These are phyloP conservation scores for Oryza longistaminata DNA, from an alignment of 176 grass and related monocot genomes.

Conservation along the genomic window DNA sequence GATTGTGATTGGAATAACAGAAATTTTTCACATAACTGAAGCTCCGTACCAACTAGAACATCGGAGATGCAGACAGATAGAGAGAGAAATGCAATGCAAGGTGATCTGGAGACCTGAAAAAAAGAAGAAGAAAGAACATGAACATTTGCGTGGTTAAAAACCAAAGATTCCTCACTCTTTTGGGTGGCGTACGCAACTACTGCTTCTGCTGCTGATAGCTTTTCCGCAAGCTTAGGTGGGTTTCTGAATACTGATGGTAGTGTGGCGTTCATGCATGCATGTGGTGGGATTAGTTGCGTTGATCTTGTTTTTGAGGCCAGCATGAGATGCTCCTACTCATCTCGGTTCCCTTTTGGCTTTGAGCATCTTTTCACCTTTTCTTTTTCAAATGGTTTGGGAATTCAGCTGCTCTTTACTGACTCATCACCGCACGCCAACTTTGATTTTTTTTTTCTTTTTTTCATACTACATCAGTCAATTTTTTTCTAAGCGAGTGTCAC, in stretches of 20 bases:
- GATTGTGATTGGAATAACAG: neutral
- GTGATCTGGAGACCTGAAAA: neutral
- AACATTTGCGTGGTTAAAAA: neutral
- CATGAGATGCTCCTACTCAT: neutral
- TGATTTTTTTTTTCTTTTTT: neutral
- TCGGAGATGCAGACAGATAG: neutral
- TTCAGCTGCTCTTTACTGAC: neutral
- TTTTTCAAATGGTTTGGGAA: neutral
- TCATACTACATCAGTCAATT: neutral
- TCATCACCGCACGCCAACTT: neutral
- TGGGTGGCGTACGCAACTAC: slow-evolving; percentile 33
- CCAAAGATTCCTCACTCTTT: slow-evolving; percentile 39
- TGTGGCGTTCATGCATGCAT: neutral
- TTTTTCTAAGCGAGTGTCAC: neutral
- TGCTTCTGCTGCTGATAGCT: neutral
- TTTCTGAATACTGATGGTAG: neutral
- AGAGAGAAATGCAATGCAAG: neutral
- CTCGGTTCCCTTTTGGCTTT: neutral
- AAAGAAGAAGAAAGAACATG: neutral
- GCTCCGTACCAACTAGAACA: neutral
- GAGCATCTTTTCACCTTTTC: neutral
- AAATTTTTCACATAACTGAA: neutral
- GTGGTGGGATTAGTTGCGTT: neutral
- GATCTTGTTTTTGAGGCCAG: neutral
- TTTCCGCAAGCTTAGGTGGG: neutral